Evolutionary conservation across 257 asterid species (phyloP).

Genomic region (Plantago major): DNA sequence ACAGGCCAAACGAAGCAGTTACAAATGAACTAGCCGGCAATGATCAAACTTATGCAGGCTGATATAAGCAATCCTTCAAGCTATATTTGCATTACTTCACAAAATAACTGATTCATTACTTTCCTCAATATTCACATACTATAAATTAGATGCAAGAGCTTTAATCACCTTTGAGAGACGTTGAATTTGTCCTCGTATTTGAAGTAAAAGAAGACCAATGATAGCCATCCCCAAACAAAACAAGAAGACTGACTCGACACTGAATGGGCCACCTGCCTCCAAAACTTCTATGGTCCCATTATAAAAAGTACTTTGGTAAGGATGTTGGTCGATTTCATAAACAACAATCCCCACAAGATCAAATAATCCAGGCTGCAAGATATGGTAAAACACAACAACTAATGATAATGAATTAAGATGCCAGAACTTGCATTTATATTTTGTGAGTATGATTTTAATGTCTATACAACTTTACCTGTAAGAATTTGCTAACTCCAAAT

Average conservation of each 20-base stretch:
- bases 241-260: constrained; percentile 92
- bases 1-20: too few species aligned
- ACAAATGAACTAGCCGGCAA: too few species aligned
- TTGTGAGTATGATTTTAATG: constrained; percentile 10
- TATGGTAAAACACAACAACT: constrained; percentile 4
- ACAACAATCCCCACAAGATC: constrained; percentile 87
- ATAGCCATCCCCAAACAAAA: constrained; percentile 76
- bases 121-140: too few species aligned
- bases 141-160: background rate
- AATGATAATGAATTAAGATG: constrained; percentile 2
- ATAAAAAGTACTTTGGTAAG: constrained; percentile 79
- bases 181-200: constrained; percentile 66
- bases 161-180: constrained; percentile 66
- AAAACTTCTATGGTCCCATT: constrained; percentile 91
- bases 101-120: too few species aligned
- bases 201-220: constrained; percentile 56
- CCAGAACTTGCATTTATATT: too few species aligned
- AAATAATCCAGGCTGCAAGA: constrained; percentile 82
- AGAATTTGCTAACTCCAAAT: constrained; percentile 89
- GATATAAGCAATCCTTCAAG: too few species aligned
- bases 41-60: too few species aligned
- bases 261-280: constrained; percentile 75
- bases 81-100: too few species aligned
- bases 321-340: constrained; percentile 76
- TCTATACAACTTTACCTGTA: constrained; percentile 55